phyloP scores from a whole-genome alignment of 2,329 filamentous ascomycete genomes.

The Xylariaceae sp. region DNA sequence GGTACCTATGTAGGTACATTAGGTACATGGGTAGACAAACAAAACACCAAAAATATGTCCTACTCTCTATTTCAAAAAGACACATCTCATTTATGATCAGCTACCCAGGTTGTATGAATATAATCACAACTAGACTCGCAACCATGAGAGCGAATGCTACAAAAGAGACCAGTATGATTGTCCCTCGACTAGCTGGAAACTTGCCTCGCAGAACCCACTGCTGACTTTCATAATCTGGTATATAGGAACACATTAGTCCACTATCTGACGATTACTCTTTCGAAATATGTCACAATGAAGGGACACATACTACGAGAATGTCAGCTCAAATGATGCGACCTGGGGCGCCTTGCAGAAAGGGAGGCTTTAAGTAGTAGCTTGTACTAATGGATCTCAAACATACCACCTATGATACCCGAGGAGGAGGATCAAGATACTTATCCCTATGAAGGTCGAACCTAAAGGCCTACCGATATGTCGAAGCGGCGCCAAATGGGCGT shows the following conservation, averaged over 20 bases:
- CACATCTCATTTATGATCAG: background rate
- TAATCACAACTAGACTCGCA: constrained; percentile 54
- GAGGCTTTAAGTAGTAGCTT: no score
- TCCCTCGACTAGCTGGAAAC: constrained; percentile 74
- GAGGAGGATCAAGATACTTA: constrained; percentile 70
- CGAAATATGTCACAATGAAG: no score
- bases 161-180: constrained; percentile 64
- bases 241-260: no score
- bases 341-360: no score
- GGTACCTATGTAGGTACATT: no score
- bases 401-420: constrained; percentile 68
- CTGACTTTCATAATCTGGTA: constrained; percentile 62
- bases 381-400: no score
- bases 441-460: constrained; percentile 71
- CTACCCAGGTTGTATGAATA: constrained; percentile 46
- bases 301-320: no score
- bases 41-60: background rate
- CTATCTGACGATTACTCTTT: no score
- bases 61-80: background rate
- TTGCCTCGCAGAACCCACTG: constrained; percentile 77
- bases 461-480: constrained; percentile 68
- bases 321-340: no score
- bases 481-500: constrained; percentile 41
- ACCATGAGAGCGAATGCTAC: constrained; percentile 63
- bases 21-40: background rate